Conservation (phyloP, 345 rosid species). For the Bretschneidera sinensis region DNA sequence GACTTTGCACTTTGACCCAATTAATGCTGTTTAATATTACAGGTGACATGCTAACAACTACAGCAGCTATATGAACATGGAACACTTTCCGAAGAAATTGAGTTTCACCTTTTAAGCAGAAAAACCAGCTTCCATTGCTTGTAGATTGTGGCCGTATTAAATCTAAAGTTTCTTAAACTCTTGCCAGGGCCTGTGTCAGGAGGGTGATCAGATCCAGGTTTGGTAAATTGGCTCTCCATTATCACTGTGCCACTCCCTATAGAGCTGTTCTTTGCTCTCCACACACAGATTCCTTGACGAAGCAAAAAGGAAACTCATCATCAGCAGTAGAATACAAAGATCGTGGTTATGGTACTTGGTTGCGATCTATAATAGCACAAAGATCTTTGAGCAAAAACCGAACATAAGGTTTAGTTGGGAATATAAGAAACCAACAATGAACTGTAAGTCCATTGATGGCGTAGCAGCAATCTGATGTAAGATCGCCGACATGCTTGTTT, state of each 20-base stretch:
- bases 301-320: not conserved
- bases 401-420: too few relatives aligned
- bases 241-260: constrained; percentile 45
- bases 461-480: too few relatives aligned
- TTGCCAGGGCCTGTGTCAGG: constrained; percentile 51
- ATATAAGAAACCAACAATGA: too few relatives aligned
- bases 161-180: constrained; percentile 68
- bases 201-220: constrained; percentile 34
- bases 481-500: too few relatives aligned
- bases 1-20: not conserved
- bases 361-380: too few relatives aligned
- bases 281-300: constrained; percentile 52
- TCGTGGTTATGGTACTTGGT: too few relatives aligned
- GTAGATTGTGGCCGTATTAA: constrained; percentile 52
- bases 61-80: not conserved
- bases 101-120: constrained; percentile 14
- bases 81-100: not conserved
- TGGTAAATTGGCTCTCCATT: constrained; percentile 44
- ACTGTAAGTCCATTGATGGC: too few relatives aligned
- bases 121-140: constrained; percentile 64
- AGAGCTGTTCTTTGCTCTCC: constrained; percentile 72
- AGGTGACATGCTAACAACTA: not conserved
- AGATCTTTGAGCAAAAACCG: too few relatives aligned
- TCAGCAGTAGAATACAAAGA: too few relatives aligned
- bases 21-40: not conserved